Conservation (phyloP, 495 filamentous ascomycete genomes). For the Aspergillus taichungensis region DNA sequence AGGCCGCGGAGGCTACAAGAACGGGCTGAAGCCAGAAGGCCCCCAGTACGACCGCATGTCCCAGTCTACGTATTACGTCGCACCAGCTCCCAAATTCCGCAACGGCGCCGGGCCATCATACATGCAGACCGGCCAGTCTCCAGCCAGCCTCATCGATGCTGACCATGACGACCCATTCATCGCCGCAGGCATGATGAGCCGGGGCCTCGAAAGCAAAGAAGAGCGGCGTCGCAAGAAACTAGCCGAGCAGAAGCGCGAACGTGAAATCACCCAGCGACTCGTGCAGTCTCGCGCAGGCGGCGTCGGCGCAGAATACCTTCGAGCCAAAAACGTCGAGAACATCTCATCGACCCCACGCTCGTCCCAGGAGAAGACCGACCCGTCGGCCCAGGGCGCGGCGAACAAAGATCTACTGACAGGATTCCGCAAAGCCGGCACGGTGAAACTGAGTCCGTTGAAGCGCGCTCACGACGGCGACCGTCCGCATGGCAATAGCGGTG, state of each 20-base stretch:
- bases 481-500: constrained; percentile 23
- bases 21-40: constrained; percentile 36
- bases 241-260: constrained; percentile 66
- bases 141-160: constrained; percentile 61
- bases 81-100: constrained; percentile 27
- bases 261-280: constrained; percentile 67
- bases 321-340: constrained; percentile 26
- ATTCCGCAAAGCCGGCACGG: constrained; percentile 31
- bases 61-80: constrained; percentile 52
- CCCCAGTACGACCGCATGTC: constrained; percentile 50
- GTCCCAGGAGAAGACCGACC: not conserved
- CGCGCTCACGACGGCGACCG: constrained; percentile 27
- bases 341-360: not conserved
- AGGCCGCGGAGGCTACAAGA: constrained; percentile 15
- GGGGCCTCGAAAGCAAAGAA: constrained; percentile 46
- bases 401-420: constrained; percentile 11
- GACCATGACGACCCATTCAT: constrained; percentile 50
- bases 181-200: constrained; percentile 37
- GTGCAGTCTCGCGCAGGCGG: constrained; percentile 50
- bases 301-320: constrained; percentile 71
- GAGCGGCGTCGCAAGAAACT: constrained; percentile 62
- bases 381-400: not conserved
- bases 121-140: constrained; percentile 30
- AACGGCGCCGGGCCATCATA: constrained; percentile 14
- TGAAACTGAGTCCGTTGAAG: constrained; percentile 68